Conservation (phyloP, 768 basidiomycete species). For the Hygrophoropsis aurantiaca region DNA sequence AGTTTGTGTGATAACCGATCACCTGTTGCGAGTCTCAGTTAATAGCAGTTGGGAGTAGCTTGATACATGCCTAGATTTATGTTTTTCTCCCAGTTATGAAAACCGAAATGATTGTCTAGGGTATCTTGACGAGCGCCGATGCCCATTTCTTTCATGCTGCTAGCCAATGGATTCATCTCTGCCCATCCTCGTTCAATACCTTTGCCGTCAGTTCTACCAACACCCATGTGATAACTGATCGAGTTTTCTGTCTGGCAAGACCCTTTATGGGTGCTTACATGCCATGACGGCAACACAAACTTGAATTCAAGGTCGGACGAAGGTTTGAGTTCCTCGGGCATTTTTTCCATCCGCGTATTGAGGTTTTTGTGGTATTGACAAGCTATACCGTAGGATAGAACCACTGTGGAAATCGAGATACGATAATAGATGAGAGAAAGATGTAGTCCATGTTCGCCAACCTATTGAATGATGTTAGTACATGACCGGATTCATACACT, state of each 20-base stretch:
- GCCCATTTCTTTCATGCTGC: slow-evolving; percentile 17
- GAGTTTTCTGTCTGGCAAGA: neutral
- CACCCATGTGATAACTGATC: neutral
- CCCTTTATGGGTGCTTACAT: neutral
- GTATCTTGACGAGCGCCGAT: slow-evolving; percentile 18
- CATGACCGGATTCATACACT: too few species aligned
- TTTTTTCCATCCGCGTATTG: neutral
- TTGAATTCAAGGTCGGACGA: neutral
- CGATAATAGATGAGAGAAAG: neutral
- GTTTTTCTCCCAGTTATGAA: too few species aligned
- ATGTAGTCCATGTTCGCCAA: slow-evolving; percentile 3
- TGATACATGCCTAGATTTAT: too few species aligned
- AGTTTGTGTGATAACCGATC: too few species aligned
- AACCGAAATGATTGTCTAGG: slow-evolving; percentile 25
- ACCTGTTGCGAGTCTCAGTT: too few species aligned
- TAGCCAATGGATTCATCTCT: slow-evolving; percentile 8
- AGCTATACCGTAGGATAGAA: too few species aligned
- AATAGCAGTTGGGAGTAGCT: too few species aligned
- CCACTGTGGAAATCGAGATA: too few species aligned
- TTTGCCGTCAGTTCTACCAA: slow-evolving; percentile 23
- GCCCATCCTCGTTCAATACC: slow-evolving; percentile 20
- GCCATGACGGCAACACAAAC: neutral
- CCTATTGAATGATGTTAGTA: neutral
- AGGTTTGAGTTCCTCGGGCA: neutral
- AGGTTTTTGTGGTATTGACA: neutral